A percentile compares a stretch with the other conserved stretches of the same genome.
These are phyloP conservation scores for Malbranchea zuffiana DNA, from an alignment of 2,329 filamentous ascomycete genomes.

Conservation along the genomic window DNA sequence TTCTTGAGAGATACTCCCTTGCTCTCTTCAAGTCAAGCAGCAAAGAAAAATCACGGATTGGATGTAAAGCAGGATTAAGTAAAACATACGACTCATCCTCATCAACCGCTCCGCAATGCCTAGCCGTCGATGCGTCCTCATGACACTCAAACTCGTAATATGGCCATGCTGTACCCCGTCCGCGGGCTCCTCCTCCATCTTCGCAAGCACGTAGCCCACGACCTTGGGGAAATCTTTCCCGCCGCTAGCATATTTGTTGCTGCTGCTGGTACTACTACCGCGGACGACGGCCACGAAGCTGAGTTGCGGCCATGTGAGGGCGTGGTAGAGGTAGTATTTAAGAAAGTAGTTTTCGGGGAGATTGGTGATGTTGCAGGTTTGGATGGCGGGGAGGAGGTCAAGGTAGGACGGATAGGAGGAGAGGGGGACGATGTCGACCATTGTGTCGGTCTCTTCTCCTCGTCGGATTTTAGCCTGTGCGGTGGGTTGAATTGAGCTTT, in stretches of 20 bases:
- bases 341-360: conserved; percentile 99
- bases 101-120: conserved; percentile 96
- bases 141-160: conserved; percentile 89
- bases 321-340: conserved; percentile 99
- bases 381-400: conserved; percentile 73
- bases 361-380: conserved; percentile 98
- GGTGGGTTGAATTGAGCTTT: too few relatives aligned
- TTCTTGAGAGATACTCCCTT: neutral
- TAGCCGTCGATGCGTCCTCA: conserved; percentile 83
- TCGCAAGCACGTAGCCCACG: conserved; percentile 96
- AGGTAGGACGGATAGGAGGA: conserved; percentile 52
- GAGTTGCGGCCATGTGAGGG: conserved; percentile 93
- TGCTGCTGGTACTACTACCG: conserved; percentile 60
- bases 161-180: conserved; percentile 90
- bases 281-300: conserved; percentile 94
- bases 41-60: neutral
- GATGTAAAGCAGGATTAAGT: conserved; percentile 6
- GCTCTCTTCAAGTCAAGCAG: neutral
- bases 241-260: conserved; percentile 54
- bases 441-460: too few relatives aligned
- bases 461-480: too few relatives aligned
- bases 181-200: conserved; percentile 96
- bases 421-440: conserved; percentile 41
- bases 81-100: conserved; percentile 74
- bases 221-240: conserved; percentile 75